phyloP scores from a whole-genome alignment of 345 rosid genomes.

The Psidium guajava region DNA sequence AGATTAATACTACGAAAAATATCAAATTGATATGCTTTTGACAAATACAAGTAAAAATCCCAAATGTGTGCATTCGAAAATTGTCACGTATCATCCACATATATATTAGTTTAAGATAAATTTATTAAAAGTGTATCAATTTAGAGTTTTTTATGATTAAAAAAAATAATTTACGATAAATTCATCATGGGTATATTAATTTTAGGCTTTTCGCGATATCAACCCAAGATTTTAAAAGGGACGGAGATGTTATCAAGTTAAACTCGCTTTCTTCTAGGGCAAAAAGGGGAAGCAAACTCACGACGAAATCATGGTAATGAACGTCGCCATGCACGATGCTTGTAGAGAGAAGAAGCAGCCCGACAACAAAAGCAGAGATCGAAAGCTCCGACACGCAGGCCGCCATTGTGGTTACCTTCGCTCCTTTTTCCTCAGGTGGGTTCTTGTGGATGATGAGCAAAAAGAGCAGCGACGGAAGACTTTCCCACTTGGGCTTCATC shows the following conservation, averaged over 20 bases:
- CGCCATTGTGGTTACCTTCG: not conserved
- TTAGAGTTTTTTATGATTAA: too few relatives aligned
- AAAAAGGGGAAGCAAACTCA: not conserved
- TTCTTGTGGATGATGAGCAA: not conserved
- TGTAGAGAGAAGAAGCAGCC: not conserved
- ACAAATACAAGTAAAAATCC: too few relatives aligned
- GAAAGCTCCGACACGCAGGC: not conserved
- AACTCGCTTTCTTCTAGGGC: not conserved
- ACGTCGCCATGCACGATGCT: not conserved
- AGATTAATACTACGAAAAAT: too few relatives aligned
- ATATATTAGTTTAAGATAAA: too few relatives aligned
- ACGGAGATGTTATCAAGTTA: not conserved
- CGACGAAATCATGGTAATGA: not conserved
- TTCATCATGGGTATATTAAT: too few relatives aligned
- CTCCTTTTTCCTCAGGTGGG: not conserved
- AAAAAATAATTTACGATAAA: too few relatives aligned
- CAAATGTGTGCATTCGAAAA: too few relatives aligned
- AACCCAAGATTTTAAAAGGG: not conserved
- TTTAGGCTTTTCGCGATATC: too few relatives aligned
- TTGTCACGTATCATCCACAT: too few relatives aligned
- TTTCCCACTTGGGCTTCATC: not conserved
- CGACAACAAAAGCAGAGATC: not conserved
- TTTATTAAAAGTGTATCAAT: too few relatives aligned
- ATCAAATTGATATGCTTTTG: too few relatives aligned
- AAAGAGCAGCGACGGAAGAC: not conserved